Evolutionary conservation across 1,139 yeast genomes (phyloP), one percentile per base, ranked within the genome.

Genomic region (Saccharomyces hybrid): DNA sequence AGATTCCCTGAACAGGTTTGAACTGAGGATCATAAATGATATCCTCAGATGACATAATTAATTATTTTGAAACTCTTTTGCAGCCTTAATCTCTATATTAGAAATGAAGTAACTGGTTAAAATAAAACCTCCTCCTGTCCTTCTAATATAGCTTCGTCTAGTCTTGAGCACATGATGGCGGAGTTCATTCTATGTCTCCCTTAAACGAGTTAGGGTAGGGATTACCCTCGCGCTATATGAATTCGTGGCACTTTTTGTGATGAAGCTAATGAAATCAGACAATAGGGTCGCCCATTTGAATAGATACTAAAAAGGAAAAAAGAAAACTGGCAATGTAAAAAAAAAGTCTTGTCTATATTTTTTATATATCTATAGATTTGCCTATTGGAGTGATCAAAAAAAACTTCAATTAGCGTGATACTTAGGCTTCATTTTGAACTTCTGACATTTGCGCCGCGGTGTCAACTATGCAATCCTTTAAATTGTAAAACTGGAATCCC

Each of bases 1-100:
- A 91, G 55, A 91, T 80, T 54, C 81, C 78, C 67, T 88, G 90
- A 46, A 91, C 83, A 57, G 95, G 93, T 69, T 88, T 88, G 65
- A 90, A 87, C 53, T 81, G 83, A 3, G 97, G 97, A 58, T 81
- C 84, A 57, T 75, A 76, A 68, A 80, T 85, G 60, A 75, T 55
- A 9, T 53, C 51, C 8, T 60, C 57, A 49, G 63, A 70, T 5
- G 58, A 53, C 66, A 62, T 62, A 9, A 5, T 19, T 38, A 5
- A 16, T 16, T 9, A 13, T 11, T 38, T 38, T 8, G 19, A 19
- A 19, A 14, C n/a, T n/a, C 8, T 19, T 38, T 38, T 19, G 6
- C 13, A 38, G 44, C 11, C 25, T 38, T 16, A 26, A 6, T 8
- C 11, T 16, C 2, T 16, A 23, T 16, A 16, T 19, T 5, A 19